These are phyloP conservation scores for Leccinum ochraceum DNA, from an alignment of 768 basidiomycete species.

Conservation along the genomic window DNA sequence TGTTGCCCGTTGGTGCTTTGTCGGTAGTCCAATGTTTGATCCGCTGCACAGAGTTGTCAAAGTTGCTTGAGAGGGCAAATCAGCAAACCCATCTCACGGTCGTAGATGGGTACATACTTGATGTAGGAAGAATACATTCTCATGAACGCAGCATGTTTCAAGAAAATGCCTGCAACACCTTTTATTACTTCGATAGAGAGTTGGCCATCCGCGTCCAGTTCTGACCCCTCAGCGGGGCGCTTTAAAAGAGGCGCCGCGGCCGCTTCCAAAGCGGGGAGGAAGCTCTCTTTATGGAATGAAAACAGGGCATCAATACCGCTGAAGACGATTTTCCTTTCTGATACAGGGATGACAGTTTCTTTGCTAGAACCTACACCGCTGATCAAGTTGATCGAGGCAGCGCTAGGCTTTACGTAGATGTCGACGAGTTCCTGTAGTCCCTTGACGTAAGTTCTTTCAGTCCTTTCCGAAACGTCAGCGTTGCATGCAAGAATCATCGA, in stretches of 20 bases:
- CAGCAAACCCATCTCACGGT: constrained; percentile 12
- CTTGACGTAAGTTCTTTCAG: constrained; percentile 93
- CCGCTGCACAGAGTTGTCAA: constrained; percentile 88
- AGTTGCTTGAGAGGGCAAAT: constrained; percentile 60
- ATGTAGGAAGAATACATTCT: constrained; percentile 98
- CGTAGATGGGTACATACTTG: constrained; percentile 60
- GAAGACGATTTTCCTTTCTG: constrained; percentile 91
- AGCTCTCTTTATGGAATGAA: constrained; percentile 90
- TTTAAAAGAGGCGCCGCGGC: constrained; percentile 72
- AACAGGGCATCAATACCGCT: constrained; percentile 86
- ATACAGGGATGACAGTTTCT: constrained; percentile 81
- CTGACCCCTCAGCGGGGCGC: constrained; percentile 42
- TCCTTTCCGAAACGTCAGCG: constrained; percentile 48
- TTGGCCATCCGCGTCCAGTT: constrained; percentile 69
- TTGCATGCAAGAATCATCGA: neutral
- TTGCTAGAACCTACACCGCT: constrained; percentile 70
- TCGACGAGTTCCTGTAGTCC: constrained; percentile 93
- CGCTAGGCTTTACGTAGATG: constrained; percentile 90
- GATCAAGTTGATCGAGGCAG: constrained; percentile 66
- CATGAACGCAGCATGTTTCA: constrained; percentile 96
- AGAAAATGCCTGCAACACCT: constrained; percentile 84
- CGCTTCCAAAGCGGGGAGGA: constrained; percentile 85
- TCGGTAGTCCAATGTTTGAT: constrained; percentile 84
- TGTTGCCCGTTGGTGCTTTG: constrained; percentile 40
- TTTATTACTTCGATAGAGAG: constrained; percentile 74